A percentile compares a stretch with the other conserved stretches of the same genome.
phyloP scores from a whole-genome alignment of 129 eudicot genomes.

The Pseudognaphalium luteoalbum region DNA sequence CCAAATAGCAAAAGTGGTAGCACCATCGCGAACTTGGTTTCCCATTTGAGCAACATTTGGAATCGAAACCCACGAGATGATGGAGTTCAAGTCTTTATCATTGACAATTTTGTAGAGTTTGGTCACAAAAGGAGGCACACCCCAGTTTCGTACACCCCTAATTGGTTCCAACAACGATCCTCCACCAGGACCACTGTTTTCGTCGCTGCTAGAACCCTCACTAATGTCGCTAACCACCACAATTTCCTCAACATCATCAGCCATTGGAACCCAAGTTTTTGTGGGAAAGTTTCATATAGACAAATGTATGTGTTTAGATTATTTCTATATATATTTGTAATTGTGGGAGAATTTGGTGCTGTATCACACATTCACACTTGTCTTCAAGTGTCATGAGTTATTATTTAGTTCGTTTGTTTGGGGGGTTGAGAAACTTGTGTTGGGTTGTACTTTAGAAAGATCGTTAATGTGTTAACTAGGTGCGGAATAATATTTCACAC shows the following conservation, averaged over 20 bases:
- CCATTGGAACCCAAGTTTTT: slow-evolving; percentile 16
- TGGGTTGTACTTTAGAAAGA: not conserved
- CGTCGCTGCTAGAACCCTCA: slow-evolving; percentile 17
- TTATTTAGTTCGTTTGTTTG: not conserved
- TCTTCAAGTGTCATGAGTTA: slow-evolving; percentile 13
- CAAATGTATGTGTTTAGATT: not conserved
- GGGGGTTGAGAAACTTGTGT: not conserved
- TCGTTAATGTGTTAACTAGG: no score
- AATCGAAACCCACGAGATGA: slow-evolving; percentile 24
- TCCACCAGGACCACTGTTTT: not conserved
- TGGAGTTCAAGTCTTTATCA: slow-evolving; percentile 15
- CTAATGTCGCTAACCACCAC: slow-evolving; percentile 14
- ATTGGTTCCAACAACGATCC: not conserved
- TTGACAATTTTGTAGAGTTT: slow-evolving; percentile 24
- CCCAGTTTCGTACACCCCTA: slow-evolving; percentile 12
- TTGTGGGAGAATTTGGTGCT: not conserved
- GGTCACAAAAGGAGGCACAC: slow-evolving; percentile 26
- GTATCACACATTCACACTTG: slow-evolving; percentile 32
- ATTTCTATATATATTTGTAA: not conserved
- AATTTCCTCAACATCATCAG: slow-evolving; percentile 13
- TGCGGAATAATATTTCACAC: no score
- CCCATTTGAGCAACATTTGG: not conserved
- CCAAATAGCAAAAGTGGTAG: slow-evolving; percentile 20
- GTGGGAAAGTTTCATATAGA: not conserved
- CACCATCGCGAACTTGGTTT: slow-evolving; percentile 1